phyloP scores from a whole-genome alignment of 805 yeast species.

The Suhomyces sp. region DNA sequence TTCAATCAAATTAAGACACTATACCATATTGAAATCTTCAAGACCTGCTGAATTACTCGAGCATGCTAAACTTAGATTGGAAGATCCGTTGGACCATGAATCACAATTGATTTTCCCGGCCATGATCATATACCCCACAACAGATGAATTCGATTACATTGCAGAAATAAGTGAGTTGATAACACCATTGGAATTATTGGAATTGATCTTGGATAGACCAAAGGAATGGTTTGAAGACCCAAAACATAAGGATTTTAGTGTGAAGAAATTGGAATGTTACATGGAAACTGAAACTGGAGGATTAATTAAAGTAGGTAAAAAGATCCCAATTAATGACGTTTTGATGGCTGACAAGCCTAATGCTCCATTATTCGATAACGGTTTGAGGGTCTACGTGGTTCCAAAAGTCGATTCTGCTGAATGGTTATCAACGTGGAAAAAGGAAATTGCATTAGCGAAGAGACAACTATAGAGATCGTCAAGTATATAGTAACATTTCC shows the following conservation, averaged over 20 bases:
- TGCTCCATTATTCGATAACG: conserved; percentile 75
- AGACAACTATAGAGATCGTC: conserved; percentile 14
- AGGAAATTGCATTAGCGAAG: conserved; percentile 54
- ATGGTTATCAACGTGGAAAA: conserved; percentile 72
- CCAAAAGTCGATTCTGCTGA: conserved; percentile 64
- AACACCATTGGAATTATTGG: conserved; percentile 62
- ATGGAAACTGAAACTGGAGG: conserved; percentile 87
- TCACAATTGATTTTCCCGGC: conserved; percentile 84
- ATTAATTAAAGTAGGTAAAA: conserved; percentile 79
- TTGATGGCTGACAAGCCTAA: conserved; percentile 60
- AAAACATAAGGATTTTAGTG: conserved; percentile 57
- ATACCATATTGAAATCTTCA: conserved; percentile 48
- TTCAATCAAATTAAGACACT: conserved; percentile 63
- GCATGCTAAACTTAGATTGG: conserved; percentile 54
- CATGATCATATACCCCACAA: conserved; percentile 75
- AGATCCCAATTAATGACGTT: conserved; percentile 61
- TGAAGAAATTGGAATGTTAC: conserved; percentile 64
- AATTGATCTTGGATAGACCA: conserved; percentile 60
- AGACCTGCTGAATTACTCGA: conserved; percentile 57
- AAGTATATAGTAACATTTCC: no score
- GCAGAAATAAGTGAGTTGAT: conserved; percentile 72
- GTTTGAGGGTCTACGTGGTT: conserved; percentile 71
- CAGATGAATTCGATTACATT: conserved; percentile 79
- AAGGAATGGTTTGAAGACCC: conserved; percentile 66
- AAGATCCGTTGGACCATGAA: conserved; percentile 64